Percentiles rank a stretch among this genome's conserved stretches.
Evolutionary conservation across 2,329 filamentous ascomycete genomes (phyloP).

Genomic region (Diplocarpon rosae): DNA sequence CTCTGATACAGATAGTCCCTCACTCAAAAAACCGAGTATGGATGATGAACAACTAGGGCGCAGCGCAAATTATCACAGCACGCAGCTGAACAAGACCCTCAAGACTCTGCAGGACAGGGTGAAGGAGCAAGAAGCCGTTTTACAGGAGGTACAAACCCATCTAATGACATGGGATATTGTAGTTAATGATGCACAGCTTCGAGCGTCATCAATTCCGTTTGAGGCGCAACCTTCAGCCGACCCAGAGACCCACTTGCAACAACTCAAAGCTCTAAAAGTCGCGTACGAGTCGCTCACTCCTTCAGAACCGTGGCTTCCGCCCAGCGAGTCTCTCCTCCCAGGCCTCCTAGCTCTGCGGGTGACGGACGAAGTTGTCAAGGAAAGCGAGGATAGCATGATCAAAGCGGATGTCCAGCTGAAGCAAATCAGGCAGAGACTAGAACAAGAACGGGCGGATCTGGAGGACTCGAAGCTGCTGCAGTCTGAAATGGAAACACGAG

Average conservation of each 20-base stretch:
- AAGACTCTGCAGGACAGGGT: constrained; percentile 52
- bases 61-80: constrained; percentile 33
- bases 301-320: constrained; percentile 54
- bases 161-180: background rate
- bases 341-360: constrained; percentile 60
- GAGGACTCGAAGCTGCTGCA: constrained; percentile 46
- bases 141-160: constrained; percentile 33
- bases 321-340: constrained; percentile 55
- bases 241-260: constrained; percentile 29
- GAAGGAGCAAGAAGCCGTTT: constrained; percentile 39
- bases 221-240: constrained; percentile 23
- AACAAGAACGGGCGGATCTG: constrained; percentile 39
- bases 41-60: constrained; percentile 18
- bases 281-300: constrained; percentile 55
- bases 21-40: constrained; percentile 5
- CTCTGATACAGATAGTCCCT: background rate
- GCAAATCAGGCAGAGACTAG: constrained; percentile 36
- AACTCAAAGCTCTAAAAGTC: constrained; percentile 44
- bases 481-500: constrained; percentile 42
- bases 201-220: constrained; percentile 17
- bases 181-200: constrained; percentile 19
- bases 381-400: constrained; percentile 49
- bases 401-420: constrained; percentile 34
- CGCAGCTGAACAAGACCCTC: constrained; percentile 55
- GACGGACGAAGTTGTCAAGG: constrained; percentile 51